phyloP scores from a whole-genome alignment of 805 yeast genomes.

The Candida stauntonica region DNA sequence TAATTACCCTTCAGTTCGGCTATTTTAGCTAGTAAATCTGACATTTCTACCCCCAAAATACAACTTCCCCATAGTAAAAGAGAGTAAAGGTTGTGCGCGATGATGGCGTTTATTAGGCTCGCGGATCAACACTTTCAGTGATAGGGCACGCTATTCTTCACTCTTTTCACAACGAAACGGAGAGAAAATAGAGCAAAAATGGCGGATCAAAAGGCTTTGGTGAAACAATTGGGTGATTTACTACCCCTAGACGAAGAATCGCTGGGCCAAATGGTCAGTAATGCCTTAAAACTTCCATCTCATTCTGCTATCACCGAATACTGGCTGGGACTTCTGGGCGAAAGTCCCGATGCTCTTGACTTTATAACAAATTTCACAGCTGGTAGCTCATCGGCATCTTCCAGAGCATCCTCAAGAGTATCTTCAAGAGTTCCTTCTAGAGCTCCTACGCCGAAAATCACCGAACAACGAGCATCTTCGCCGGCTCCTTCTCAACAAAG shows the following conservation, averaged over 20 bases:
- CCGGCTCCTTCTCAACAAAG: slow-evolving; percentile 1
- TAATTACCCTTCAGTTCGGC: slow-evolving; percentile 21
- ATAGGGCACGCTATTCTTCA: background rate
- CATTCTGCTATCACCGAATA: slow-evolving; percentile 48
- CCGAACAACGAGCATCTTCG: slow-evolving; percentile 1
- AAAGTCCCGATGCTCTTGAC: slow-evolving; percentile 46
- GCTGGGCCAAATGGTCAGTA: slow-evolving; percentile 48
- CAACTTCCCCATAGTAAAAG: background rate
- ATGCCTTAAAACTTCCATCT: slow-evolving; percentile 42
- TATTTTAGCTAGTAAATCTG: slow-evolving; percentile 18
- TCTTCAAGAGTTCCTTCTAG: slow-evolving; percentile 5
- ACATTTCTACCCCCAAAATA: slow-evolving; percentile 1
- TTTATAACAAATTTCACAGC: slow-evolving; percentile 43
- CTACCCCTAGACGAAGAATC: slow-evolving; percentile 59
- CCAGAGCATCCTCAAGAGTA: slow-evolving; percentile 6
- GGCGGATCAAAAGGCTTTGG: slow-evolving; percentile 5
- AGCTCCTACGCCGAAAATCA: background rate
- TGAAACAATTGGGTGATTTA: slow-evolving; percentile 27
- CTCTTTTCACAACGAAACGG: background rate
- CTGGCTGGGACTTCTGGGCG: slow-evolving; percentile 53
- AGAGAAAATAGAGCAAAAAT: background rate
- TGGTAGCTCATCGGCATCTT: slow-evolving; percentile 4
- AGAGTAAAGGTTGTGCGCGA: background rate
- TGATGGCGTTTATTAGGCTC: background rate
- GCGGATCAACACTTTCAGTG: background rate